Percentiles rank a stretch among this genome's conserved stretches.
Evolutionary conservation across 768 basidiomycete genomes (phyloP).

Genomic region (Suillus bovinus): DNA sequence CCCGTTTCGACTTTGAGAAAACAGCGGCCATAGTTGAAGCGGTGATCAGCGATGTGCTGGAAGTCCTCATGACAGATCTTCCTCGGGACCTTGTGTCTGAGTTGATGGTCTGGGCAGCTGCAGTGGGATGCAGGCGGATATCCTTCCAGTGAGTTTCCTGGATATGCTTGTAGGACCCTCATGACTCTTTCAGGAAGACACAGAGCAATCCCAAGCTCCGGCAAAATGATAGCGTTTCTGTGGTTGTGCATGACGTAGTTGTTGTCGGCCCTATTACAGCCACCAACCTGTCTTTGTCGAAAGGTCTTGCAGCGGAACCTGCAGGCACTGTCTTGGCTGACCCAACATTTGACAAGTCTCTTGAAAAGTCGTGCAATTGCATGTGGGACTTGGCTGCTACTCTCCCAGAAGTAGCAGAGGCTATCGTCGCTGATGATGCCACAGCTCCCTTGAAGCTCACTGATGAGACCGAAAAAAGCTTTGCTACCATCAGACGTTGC

Average conservation of each 20-base stretch:
- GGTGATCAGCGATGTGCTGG: conserved; percentile 69
- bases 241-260: conserved; percentile 56
- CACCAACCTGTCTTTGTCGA: conserved; percentile 58
- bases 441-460: too few relatives aligned
- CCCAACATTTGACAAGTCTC: conserved; percentile 41
- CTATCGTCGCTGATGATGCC: too few relatives aligned
- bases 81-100: conserved; percentile 73
- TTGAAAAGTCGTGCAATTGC: too few relatives aligned
- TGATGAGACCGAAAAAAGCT: too few relatives aligned
- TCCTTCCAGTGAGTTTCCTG: conserved; percentile 42
- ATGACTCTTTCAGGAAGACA: conserved; percentile 35
- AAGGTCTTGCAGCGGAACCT: conserved; percentile 64
- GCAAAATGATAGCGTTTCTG: conserved; percentile 51
- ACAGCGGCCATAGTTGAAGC: conserved; percentile 59
- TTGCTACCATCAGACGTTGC: too few relatives aligned
- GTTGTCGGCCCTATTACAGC: conserved; percentile 65
- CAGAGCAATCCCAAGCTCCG: conserved; percentile 43
- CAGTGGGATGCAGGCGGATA: conserved; percentile 54
- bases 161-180: conserved; percentile 6
- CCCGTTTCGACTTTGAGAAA: conserved; percentile 70
- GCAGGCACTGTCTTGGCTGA: conserved; percentile 57
- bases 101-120: conserved; percentile 65
- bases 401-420: too few relatives aligned
- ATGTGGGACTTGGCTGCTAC: too few relatives aligned
- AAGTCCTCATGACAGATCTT: conserved; percentile 55